Evolutionary conservation across 2,329 filamentous ascomycete species (phyloP).

Genomic region (Phyllosticta ampelicida): DNA sequence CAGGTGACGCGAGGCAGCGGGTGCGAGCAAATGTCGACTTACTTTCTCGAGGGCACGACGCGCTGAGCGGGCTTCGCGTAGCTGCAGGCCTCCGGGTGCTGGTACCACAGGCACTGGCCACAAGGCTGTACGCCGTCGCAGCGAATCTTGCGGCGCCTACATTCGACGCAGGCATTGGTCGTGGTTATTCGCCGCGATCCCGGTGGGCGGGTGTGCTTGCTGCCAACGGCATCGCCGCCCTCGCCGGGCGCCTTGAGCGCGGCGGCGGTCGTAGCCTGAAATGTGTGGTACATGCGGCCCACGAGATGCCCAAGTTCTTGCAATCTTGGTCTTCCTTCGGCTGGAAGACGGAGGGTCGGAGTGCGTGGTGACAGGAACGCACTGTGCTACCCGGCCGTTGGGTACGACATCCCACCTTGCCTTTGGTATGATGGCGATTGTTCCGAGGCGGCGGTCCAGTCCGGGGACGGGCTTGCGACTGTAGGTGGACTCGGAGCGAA

Average conservation of each 20-base stretch:
- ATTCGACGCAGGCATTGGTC: constrained; percentile 60
- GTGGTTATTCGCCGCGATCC: constrained; percentile 37
- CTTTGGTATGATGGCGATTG: not conserved
- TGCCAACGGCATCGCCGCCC: not conserved
- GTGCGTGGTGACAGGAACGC: not conserved
- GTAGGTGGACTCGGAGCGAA: no score
- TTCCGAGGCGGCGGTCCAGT: not conserved
- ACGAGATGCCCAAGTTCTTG: not conserved
- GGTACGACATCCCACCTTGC: not conserved
- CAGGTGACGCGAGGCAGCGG: not conserved
- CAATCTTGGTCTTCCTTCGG: not conserved
- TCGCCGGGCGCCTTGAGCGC: constrained; percentile 1
- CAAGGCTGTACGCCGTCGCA: constrained; percentile 76
- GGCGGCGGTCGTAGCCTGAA: constrained; percentile 26
- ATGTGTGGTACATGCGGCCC: constrained; percentile 34
- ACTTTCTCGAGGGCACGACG: constrained; percentile 70
- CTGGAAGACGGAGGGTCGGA: not conserved
- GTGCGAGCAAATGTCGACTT: constrained; percentile 23
- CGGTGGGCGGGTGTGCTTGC: constrained; percentile 25
- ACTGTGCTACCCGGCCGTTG: not conserved
- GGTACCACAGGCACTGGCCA: constrained; percentile 71
- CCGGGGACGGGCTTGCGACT: not conserved
- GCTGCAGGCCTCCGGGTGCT: constrained; percentile 66
- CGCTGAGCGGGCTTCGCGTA: constrained; percentile 73
- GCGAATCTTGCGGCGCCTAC: constrained; percentile 71